Evolutionary conservation across 1,139 yeast species (phyloP).

Genomic region (Taphrina confusa): DNA sequence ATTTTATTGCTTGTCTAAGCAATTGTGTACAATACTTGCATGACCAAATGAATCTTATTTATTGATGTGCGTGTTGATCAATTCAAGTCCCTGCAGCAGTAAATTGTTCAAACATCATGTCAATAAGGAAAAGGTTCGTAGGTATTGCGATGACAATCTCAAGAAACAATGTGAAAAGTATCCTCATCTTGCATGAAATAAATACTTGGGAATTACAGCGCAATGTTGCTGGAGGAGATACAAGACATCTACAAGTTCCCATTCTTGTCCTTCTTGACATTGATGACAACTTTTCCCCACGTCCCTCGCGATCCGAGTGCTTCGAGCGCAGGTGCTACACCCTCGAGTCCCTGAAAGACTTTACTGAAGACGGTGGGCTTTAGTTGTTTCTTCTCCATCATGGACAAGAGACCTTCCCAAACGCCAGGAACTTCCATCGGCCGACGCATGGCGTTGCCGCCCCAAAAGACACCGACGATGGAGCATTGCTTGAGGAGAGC

Average conservation of each 20-base stretch:
- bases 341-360: slow-evolving; percentile 36
- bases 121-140: too few relatives aligned
- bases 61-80: too few relatives aligned
- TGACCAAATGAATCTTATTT: too few relatives aligned
- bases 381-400: slow-evolving; percentile 33
- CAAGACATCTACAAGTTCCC: slow-evolving; percentile 11
- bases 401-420: slow-evolving; percentile 35
- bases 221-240: too few relatives aligned
- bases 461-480: slow-evolving; percentile 38
- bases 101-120: too few relatives aligned
- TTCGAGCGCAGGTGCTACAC: slow-evolving; percentile 36
- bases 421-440: slow-evolving; percentile 34
- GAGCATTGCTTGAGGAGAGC: slow-evolving; percentile 37
- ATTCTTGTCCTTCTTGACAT: slow-evolving; percentile 30
- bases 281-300: slow-evolving; percentile 38
- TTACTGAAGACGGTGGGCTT: slow-evolving; percentile 34
- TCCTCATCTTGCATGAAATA: too few relatives aligned
- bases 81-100: too few relatives aligned
- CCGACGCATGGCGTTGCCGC: slow-evolving; percentile 36
- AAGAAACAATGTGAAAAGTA: too few relatives aligned
- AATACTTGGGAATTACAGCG: too few relatives aligned
- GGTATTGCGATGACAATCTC: too few relatives aligned
- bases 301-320: slow-evolving; percentile 36
- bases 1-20: too few relatives aligned
- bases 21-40: too few relatives aligned